These are phyloP conservation scores for Geosmithia flava DNA, from an alignment of 2,329 filamentous ascomycete genomes.

Conservation along the genomic window DNA sequence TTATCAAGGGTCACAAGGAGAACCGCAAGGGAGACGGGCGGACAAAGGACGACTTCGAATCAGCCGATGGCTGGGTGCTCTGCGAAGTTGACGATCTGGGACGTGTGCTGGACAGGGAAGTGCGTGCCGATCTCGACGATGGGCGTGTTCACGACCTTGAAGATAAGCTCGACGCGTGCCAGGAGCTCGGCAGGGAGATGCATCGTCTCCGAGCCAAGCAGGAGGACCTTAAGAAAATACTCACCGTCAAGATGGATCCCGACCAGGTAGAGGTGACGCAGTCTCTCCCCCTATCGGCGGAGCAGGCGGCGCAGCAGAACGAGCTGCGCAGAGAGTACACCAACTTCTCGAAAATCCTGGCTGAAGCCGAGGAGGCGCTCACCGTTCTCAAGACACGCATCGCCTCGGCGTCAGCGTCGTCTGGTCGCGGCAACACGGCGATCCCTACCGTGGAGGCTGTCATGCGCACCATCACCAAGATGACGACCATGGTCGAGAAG, in stretches of 20 bases:
- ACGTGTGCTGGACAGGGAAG: conserved; percentile 47
- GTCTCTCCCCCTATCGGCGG: conserved; percentile 66
- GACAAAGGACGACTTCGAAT: conserved; percentile 55
- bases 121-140: conserved; percentile 52
- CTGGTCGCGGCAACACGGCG: conserved; percentile 30
- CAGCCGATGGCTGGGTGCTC: conserved; percentile 58
- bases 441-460: conserved; percentile 86
- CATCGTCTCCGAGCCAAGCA: conserved; percentile 62
- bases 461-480: conserved; percentile 79
- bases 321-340: conserved; percentile 69
- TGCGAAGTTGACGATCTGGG: conserved; percentile 62
- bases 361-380: conserved; percentile 68
- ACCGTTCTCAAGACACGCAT: conserved; percentile 70
- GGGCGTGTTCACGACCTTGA: conserved; percentile 57
- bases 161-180: conserved; percentile 55
- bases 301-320: conserved; percentile 73
- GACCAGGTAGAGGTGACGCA: conserved; percentile 51
- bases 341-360: conserved; percentile 60
- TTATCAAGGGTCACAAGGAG: conserved; percentile 55
- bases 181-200: conserved; percentile 57
- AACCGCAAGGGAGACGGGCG: conserved; percentile 39
- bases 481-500: conserved; percentile 87
- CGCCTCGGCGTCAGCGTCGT: conserved; percentile 40
- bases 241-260: conserved; percentile 57
- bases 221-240: conserved; percentile 65